A percentile compares a stretch with the other conserved stretches of the same genome.
phyloP scores from a whole-genome alignment of 805 yeast species.

The Kluyveromyces siamensis region DNA sequence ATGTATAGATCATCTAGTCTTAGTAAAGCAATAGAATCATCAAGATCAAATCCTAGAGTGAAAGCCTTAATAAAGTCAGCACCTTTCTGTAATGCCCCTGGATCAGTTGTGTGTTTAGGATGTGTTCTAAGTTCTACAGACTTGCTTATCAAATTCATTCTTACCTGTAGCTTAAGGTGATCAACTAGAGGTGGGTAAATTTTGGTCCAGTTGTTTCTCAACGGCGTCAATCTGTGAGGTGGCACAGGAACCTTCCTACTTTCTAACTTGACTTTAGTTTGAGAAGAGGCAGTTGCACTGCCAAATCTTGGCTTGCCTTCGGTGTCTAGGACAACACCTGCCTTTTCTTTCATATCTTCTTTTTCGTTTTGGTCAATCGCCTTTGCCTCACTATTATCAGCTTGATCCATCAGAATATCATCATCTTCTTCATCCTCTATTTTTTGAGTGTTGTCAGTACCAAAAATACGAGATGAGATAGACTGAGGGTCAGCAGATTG shows the following conservation, averaged over 20 bases:
- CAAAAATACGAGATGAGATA: slow-evolving; percentile 23
- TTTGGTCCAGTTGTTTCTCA: slow-evolving; percentile 84
- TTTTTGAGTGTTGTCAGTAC: slow-evolving; percentile 23
- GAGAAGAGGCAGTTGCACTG: slow-evolving; percentile 53
- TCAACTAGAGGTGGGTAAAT: slow-evolving; percentile 94
- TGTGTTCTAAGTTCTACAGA: slow-evolving; percentile 82
- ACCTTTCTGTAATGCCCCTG: slow-evolving; percentile 94
- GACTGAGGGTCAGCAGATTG: neutral
- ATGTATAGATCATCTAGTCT: slow-evolving; percentile 93
- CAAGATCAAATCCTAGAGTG: slow-evolving; percentile 92
- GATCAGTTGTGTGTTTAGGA: slow-evolving; percentile 73
- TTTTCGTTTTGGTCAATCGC: slow-evolving; percentile 8
- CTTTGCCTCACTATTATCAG: slow-evolving; percentile 17
- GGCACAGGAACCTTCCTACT: slow-evolving; percentile 88
- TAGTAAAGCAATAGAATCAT: slow-evolving; percentile 90
- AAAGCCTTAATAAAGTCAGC: slow-evolving; percentile 95
- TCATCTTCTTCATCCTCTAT: slow-evolving; percentile 30
- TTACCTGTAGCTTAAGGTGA: slow-evolving; percentile 86
- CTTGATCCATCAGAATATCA: slow-evolving; percentile 33
- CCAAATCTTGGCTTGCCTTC: slow-evolving; percentile 82
- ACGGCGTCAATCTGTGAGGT: slow-evolving; percentile 94
- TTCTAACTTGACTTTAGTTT: slow-evolving; percentile 66
- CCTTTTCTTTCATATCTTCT: slow-evolving; percentile 16
- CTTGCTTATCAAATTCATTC: slow-evolving; percentile 86
- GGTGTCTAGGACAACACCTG: slow-evolving; percentile 48